Conservation (phyloP, 768 basidiomycete genomes). For the Russula sp. region DNA sequence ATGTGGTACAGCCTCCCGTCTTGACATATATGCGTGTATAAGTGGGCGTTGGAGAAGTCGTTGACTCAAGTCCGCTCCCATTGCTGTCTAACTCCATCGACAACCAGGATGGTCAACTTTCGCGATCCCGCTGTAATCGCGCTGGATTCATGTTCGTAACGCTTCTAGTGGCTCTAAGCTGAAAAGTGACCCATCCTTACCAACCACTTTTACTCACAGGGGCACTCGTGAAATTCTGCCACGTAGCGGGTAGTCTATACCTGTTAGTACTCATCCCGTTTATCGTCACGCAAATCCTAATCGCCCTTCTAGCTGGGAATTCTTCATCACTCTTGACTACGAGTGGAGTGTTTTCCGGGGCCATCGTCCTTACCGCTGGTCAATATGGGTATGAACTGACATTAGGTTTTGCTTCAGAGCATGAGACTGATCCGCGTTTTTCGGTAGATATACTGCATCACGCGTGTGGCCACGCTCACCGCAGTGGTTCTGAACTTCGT, state of each 20-base stretch:
- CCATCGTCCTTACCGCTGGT: background rate
- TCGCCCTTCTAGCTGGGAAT: background rate
- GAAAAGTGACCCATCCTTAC: background rate
- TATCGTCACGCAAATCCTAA: background rate
- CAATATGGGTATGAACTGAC: background rate
- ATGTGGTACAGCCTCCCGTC: background rate
- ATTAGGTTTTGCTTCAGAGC: background rate
- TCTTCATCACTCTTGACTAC: background rate
- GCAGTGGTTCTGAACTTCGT: background rate
- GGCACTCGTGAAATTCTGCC: background rate
- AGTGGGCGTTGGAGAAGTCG: background rate
- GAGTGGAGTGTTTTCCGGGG: background rate
- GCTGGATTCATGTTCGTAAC: background rate
- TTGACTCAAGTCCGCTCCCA: background rate
- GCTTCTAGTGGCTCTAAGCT: background rate
- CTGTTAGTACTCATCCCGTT: background rate
- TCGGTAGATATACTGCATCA: background rate
- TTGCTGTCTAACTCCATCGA: background rate
- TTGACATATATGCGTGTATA: background rate
- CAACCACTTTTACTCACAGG: background rate
- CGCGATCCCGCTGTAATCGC: background rate
- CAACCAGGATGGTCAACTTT: background rate
- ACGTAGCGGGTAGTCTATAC: background rate
- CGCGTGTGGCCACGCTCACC: background rate
- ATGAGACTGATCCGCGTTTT: background rate